Evolutionary conservation across 768 basidiomycete genomes (phyloP).

Genomic region (Phlegmacium glaucopus): DNA sequence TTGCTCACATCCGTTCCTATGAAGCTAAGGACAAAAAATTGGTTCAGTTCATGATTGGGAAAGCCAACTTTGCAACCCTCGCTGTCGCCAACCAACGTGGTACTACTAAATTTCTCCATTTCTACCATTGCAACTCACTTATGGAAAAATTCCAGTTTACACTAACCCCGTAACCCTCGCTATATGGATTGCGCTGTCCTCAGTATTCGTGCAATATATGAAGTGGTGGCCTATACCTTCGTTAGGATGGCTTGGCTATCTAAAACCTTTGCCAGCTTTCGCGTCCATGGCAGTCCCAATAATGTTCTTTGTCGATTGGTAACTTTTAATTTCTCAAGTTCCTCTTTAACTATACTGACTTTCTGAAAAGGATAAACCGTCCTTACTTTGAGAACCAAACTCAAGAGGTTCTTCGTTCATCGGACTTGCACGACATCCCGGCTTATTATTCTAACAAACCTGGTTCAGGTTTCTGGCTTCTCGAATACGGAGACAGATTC

Average conservation of each 20-base stretch:
- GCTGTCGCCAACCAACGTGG: constrained; percentile 64
- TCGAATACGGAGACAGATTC: constrained; percentile 55
- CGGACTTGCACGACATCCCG: constrained; percentile 52
- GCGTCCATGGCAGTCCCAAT: constrained; percentile 60
- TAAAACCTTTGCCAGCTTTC: constrained; percentile 63
- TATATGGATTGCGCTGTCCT: constrained; percentile 60
- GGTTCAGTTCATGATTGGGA: constrained; percentile 62
- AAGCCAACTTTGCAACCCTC: constrained; percentile 63
- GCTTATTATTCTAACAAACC: constrained; percentile 57
- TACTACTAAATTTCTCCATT: constrained; percentile 21
- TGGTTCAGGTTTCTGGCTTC: constrained; percentile 67
- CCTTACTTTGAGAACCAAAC: constrained; percentile 58
- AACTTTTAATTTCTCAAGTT: constrained; percentile 11
- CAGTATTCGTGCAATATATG: constrained; percentile 55
- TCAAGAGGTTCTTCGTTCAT: constrained; percentile 46
- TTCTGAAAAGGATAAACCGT: constrained; percentile 59
- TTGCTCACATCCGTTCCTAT: constrained; percentile 54
- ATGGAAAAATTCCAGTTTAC: constrained; percentile 38
- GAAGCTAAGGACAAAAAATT: constrained; percentile 50
- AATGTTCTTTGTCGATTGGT: constrained; percentile 73
- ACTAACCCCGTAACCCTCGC: constrained; percentile 55
- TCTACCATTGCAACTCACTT: neutral
- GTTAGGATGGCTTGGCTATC: constrained; percentile 44
- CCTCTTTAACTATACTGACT: neutral
- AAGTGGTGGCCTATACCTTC: constrained; percentile 62